These are phyloP conservation scores for Leptodermis oblonga DNA, from an alignment of 257 asterid genomes.

Conservation along the genomic window DNA sequence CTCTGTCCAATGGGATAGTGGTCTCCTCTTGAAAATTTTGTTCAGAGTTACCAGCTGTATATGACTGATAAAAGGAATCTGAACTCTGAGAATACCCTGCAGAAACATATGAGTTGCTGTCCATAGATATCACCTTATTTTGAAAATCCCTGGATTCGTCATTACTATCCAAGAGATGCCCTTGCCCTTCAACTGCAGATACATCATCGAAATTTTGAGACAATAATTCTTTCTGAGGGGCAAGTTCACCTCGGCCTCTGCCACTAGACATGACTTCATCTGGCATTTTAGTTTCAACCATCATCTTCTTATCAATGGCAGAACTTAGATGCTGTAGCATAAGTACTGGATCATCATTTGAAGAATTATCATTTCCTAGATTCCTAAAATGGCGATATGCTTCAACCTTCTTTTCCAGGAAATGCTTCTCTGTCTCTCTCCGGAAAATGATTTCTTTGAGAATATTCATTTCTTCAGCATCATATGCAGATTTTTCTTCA, in stretches of 20 bases:
- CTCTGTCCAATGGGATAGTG: slow-evolving; percentile 12
- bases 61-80: slow-evolving; percentile 5
- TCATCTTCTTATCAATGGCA: slow-evolving; percentile 38
- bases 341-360: slow-evolving; percentile 39
- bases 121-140: slow-evolving; percentile 47
- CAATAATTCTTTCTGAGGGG: slow-evolving; percentile 17
- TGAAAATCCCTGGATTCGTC: slow-evolving; percentile 25
- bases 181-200: too few relatives aligned
- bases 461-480: slow-evolving; percentile 81
- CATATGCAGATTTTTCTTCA: slow-evolving; percentile 82
- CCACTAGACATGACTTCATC: slow-evolving; percentile 13
- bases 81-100: slow-evolving; percentile 13
- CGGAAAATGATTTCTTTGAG: slow-evolving; percentile 70
- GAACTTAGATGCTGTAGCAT: slow-evolving; percentile 36
- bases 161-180: too few relatives aligned
- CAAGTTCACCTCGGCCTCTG: slow-evolving; percentile 13
- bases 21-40: slow-evolving; percentile 23
- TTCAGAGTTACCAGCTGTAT: slow-evolving; percentile 14
- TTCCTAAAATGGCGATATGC: slow-evolving; percentile 41
- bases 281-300: slow-evolving; percentile 14
- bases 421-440: slow-evolving; percentile 73
- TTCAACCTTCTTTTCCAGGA: slow-evolving; percentile 76
- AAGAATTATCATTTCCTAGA: slow-evolving; percentile 33
- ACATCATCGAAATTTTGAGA: slow-evolving; percentile 21
- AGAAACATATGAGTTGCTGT: slow-evolving; percentile 22